These are phyloP conservation scores for Cladosporium halotolerans DNA, from an alignment of 2,329 filamentous ascomycete species.

Conservation along the genomic window DNA sequence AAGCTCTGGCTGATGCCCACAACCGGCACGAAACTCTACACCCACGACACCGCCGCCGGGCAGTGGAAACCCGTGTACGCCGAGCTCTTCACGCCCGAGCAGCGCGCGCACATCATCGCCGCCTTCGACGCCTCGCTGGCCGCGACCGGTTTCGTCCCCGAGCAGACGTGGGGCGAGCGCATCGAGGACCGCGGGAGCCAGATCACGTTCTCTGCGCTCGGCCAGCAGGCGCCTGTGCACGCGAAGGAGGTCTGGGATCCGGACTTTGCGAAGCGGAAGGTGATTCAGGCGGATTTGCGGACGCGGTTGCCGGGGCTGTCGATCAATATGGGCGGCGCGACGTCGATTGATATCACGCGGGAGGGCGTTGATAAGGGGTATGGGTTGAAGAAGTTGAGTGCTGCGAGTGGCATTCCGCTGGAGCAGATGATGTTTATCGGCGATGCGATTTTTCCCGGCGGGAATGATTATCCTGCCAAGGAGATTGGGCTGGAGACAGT, in stretches of 20 bases:
- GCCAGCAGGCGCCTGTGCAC: conserved; percentile 34
- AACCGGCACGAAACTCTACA: conserved; percentile 39
- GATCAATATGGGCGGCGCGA: conserved; percentile 38
- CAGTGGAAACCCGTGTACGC: conserved; percentile 33
- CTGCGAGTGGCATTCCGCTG: conserved; percentile 30
- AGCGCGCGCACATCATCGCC: conserved; percentile 12
- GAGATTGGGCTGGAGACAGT: conserved; percentile 28
- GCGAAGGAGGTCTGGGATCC: conserved; percentile 37
- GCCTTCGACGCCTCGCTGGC: conserved; percentile 32
- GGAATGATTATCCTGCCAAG: conserved; percentile 36
- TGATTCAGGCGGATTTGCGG: conserved; percentile 34
- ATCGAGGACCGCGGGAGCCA: conserved; percentile 40
- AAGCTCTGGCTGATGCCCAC: conserved; percentile 41
- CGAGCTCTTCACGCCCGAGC: conserved; percentile 33
- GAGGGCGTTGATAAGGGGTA: conserved; percentile 35
- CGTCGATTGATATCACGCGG: conserved; percentile 37
- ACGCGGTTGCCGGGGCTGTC: conserved; percentile 33
- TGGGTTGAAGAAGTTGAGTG: conserved; percentile 24
- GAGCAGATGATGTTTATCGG: conserved; percentile 38
- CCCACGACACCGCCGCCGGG: conserved; percentile 17
- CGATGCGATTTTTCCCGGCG: conserved; percentile 37
- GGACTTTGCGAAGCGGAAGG: conserved; percentile 35
- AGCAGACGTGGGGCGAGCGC: conserved; percentile 35
- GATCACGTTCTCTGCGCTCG: conserved; percentile 39
- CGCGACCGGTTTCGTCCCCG: conserved; percentile 33